A percentile compares a stretch with the other conserved stretches of the same genome.
These are phyloP conservation scores for Aspergillus ochraceus DNA, from an alignment of 2,329 filamentous ascomycete genomes.

Conservation along the genomic window DNA sequence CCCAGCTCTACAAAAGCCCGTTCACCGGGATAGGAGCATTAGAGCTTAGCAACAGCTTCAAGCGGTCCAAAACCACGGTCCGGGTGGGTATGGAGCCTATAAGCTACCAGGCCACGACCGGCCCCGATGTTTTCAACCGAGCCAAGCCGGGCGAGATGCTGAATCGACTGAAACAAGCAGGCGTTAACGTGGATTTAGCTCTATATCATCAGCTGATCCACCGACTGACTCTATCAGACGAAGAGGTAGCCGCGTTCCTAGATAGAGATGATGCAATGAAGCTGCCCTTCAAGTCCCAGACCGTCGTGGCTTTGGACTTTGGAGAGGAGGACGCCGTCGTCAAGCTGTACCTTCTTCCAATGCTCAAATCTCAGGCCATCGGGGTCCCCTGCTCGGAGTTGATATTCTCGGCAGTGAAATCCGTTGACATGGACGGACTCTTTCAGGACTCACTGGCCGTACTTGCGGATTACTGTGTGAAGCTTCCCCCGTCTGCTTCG, in stretches of 20 bases:
- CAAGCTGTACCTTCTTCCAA: slow-evolving; percentile 10
- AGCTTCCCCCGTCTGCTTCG: too few species aligned
- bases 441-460: background rate
- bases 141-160: background rate
- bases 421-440: background rate
- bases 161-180: background rate
- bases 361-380: slow-evolving; percentile 9
- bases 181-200: background rate
- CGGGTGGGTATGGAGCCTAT: background rate
- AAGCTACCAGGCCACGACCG: background rate
- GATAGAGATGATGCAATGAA: too few species aligned
- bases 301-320: background rate
- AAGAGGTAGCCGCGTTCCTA: background rate
- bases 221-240: background rate
- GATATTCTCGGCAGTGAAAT: slow-evolving; percentile 10
- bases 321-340: background rate
- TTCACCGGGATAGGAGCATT: background rate
- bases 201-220: background rate
- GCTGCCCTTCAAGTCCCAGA: too few species aligned
- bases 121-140: background rate
- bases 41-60: background rate
- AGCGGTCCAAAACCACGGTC: background rate
- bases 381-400: slow-evolving; percentile 4
- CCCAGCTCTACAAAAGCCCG: too few species aligned
- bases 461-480: too few species aligned